Base-by-base conservation (phyloP, 345 rosid genomes). In the Durio zibethinus region DNA sequence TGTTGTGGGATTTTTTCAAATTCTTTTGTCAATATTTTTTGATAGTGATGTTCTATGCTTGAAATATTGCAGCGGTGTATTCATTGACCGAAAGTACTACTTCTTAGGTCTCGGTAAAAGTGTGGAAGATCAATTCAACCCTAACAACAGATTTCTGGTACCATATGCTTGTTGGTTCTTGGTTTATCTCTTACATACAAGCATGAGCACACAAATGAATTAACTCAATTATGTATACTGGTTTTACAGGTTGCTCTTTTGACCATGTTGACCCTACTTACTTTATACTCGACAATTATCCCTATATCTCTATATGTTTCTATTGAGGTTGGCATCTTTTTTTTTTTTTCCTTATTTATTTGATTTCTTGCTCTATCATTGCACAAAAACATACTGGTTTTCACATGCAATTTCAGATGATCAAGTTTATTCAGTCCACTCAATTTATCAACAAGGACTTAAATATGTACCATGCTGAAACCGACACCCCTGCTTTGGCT, bases 231-330 rank as follows among this genome's bases (percentile, higher is more conserved):
- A 61, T 76, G 57, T 72, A 83, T 53, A 50, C 73, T 85, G 80
- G 64, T 77, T 84, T 62, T 82, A 50, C 91, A 97, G 98, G 97
- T 97, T 80, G 87, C 87, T 59, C 76, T 88, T 56, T 87, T 92
- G 79, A 86, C 94, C 77, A 83, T 97, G 76, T 92, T 97, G 80
- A 97, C 99, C 70, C 90, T 97, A 43, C 87, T 97, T 74, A 97
- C 99, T 77, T 89, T 97, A 75, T 94, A 88, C 88, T 97, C 98
- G 15, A 90, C 98, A 60, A 90, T 97, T 80, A 94, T 97, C 73
- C 99, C 99, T 52, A 97, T 97, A 81, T 97, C 99, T 74, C 88
- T 97, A 59, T 97, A 97, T 75, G 98, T 97, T 77, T 97, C 99
- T 72, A 94, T 97, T 78, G 99, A 97, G 97, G 98, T 97, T 76